These are phyloP conservation scores for Pseudonitzschia pungens DNA, from an alignment of 108 stramenopile species.

Conservation along the genomic window DNA sequence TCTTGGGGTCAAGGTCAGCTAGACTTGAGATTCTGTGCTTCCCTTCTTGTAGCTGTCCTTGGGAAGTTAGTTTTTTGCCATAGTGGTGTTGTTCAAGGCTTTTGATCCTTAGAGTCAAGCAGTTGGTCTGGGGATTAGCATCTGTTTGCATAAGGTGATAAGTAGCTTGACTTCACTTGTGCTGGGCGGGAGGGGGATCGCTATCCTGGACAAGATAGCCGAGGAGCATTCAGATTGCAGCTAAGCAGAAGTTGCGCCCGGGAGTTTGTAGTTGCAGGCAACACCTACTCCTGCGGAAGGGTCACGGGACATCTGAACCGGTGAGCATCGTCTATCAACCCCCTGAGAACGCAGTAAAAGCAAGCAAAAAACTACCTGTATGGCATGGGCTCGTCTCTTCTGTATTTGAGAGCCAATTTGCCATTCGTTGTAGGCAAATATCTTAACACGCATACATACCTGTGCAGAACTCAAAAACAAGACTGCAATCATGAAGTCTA, in stretches of 20 bases:
- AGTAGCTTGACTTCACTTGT: background rate
- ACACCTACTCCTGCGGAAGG: background rate
- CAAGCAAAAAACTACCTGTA: conserved; percentile 1
- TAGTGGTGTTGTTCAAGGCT: background rate
- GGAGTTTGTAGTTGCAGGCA: background rate
- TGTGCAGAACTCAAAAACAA: background rate
- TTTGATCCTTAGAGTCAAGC: background rate
- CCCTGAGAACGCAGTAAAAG: background rate
- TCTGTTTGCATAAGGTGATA: background rate
- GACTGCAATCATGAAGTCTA: background rate
- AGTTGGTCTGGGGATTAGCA: background rate
- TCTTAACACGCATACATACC: background rate
- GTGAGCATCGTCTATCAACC: background rate
- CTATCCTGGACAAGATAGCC: background rate
- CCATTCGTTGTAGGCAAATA: background rate
- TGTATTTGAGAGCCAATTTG: background rate
- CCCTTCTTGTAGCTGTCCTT: conserved; percentile 1
- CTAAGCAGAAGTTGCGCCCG: background rate
- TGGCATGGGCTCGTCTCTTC: background rate
- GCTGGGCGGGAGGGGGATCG: background rate
- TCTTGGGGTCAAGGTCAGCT: background rate
- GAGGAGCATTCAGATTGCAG: background rate
- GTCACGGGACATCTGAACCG: background rate
- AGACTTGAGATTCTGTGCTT: background rate
- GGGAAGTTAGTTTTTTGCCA: background rate